phyloP scores from a whole-genome alignment of 2,329 filamentous ascomycete genomes.

The Alternaria novae-zelandiae region DNA sequence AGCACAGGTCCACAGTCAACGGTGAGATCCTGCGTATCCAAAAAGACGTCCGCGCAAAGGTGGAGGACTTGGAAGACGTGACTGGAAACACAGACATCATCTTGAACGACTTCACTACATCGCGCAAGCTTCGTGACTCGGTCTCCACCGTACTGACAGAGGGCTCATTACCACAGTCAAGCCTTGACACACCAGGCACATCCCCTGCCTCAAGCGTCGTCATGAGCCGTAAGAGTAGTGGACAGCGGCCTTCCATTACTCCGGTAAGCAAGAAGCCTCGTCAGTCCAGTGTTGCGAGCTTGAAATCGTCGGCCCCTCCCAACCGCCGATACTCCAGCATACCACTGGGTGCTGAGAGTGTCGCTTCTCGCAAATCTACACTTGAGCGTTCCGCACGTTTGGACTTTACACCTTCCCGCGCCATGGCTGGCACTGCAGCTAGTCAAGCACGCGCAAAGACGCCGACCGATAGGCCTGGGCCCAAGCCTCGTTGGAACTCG shows the following conservation, averaged over 20 bases:
- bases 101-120: slow-evolving; percentile 71
- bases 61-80: slow-evolving; percentile 75
- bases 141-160: slow-evolving; percentile 91
- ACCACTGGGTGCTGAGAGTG: slow-evolving; percentile 41
- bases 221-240: slow-evolving; percentile 59
- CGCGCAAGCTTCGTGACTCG: slow-evolving; percentile 85
- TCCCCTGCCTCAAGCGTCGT: slow-evolving; percentile 73
- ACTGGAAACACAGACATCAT: slow-evolving; percentile 78
- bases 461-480: slow-evolving; percentile 33
- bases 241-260: slow-evolving; percentile 52
- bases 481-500: slow-evolving; percentile 50
- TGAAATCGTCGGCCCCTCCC: slow-evolving; percentile 48
- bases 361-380: slow-evolving; percentile 29
- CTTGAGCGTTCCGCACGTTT: slow-evolving; percentile 16
- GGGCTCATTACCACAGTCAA: slow-evolving; percentile 72
- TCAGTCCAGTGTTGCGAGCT: slow-evolving; percentile 53
- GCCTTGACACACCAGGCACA: slow-evolving; percentile 65
- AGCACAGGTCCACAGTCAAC: slow-evolving; percentile 93
- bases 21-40: slow-evolving; percentile 90
- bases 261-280: slow-evolving; percentile 57
- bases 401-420: slow-evolving; percentile 33
- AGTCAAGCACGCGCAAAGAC: slow-evolving; percentile 31
- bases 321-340: slow-evolving; percentile 58
- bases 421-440: slow-evolving; percentile 33
- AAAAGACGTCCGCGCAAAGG: slow-evolving; percentile 82